Conservation (phyloP, 176 grass and related monocot species). For the maize (Zea mays) region DNA sequence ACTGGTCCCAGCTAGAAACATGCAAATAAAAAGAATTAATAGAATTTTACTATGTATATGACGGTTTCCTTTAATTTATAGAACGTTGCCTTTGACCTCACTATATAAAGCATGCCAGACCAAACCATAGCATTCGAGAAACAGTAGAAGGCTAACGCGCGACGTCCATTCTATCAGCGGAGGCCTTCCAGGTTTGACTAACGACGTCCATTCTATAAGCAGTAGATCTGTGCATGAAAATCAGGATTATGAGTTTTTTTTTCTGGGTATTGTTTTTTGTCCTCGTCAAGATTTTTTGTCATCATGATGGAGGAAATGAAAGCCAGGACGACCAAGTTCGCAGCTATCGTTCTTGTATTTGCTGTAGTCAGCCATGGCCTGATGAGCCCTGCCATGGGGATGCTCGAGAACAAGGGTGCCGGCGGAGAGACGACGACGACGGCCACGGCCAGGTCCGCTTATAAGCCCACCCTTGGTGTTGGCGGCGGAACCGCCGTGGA, state of each 20-base stretch:
- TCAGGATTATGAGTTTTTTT: not conserved
- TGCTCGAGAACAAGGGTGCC: not conserved
- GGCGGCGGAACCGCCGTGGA: slow-evolving; percentile 29
- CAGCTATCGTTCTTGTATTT: slow-evolving; percentile 18
- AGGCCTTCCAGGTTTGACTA: slow-evolving; percentile 35
- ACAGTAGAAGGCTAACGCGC: slow-evolving; percentile 25
- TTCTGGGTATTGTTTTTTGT: not conserved
- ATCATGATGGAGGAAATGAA: slow-evolving; percentile 12
- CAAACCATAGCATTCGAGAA: slow-evolving; percentile 24
- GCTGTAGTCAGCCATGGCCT: not conserved
- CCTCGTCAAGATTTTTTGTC: not conserved
- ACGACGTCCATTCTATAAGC: not conserved
- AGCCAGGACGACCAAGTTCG: not conserved
- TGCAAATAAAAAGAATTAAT: not conserved
- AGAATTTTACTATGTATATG: not conserved
- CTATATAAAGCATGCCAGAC: slow-evolving; percentile 50
- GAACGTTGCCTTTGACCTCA: not conserved
- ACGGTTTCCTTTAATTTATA: slow-evolving; percentile 7
- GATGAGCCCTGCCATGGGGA: not conserved
- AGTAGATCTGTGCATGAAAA: not conserved
- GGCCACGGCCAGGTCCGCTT: not conserved
- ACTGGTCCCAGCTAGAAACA: not conserved
- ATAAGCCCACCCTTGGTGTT: not conserved
- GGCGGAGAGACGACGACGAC: not conserved
- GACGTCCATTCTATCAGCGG: not conserved